These are phyloP conservation scores for Berberis vulgaris DNA, from an alignment of 164 flowering plant genomes.

Conservation along the genomic window DNA sequence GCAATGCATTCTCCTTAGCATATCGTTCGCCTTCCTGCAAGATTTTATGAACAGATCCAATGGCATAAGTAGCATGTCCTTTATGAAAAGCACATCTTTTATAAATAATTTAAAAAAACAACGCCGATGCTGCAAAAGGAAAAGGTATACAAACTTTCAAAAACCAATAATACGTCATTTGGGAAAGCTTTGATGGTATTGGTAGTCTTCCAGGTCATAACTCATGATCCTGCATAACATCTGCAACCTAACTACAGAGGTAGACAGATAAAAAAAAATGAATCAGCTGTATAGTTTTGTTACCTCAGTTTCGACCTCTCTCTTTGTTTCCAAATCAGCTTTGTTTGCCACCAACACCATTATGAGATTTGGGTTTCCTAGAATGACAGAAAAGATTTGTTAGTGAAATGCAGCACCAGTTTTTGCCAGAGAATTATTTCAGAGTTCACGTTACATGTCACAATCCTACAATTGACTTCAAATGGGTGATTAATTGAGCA, in stretches of 20 bases:
- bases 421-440: too few relatives aligned
- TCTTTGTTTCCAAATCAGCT: conserved; percentile 30
- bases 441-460: too few relatives aligned
- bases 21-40: conserved; percentile 44
- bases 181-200: too few relatives aligned
- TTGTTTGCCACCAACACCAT: conserved; percentile 43
- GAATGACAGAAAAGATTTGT: background rate
- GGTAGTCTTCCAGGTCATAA: too few relatives aligned
- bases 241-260: background rate
- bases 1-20: conserved; percentile 41
- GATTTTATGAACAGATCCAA: background rate
- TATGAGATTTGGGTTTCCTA: conserved; percentile 36
- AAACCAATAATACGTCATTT: too few relatives aligned
- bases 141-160: too few relatives aligned
- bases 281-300: background rate
- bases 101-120: too few relatives aligned
- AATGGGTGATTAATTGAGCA: too few relatives aligned
- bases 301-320: conserved; percentile 36
- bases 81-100: background rate
- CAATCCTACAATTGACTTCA: too few relatives aligned
- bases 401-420: background rate
- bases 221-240: too few relatives aligned
- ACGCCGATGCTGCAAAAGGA: too few relatives aligned
- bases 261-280: background rate
- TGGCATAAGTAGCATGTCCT: background rate